Evolutionary conservation across 1,284 basidiomycete genomes (phyloP).

Genomic region (Irpex rosettiformis): DNA sequence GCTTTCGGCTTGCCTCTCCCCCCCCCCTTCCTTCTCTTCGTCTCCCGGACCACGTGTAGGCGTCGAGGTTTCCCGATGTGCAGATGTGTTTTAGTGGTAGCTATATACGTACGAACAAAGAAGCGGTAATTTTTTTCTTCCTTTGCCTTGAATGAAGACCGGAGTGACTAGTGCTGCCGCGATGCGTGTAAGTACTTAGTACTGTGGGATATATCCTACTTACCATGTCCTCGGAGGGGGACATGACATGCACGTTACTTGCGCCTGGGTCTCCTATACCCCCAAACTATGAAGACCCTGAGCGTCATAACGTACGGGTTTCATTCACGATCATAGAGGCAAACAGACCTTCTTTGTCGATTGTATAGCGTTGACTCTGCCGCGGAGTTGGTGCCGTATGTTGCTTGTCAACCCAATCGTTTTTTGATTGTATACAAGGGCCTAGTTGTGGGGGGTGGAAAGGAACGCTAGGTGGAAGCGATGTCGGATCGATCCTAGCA

Average conservation of each 20-base stretch:
- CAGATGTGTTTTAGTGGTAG: background rate
- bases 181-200: too few relatives aligned
- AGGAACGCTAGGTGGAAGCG: background rate
- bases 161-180: background rate
- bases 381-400: too few relatives aligned
- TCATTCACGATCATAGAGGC: too few relatives aligned
- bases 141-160: background rate
- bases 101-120: background rate
- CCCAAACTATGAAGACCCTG: background rate
- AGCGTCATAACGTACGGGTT: background rate
- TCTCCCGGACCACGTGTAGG: background rate
- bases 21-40: background rate
- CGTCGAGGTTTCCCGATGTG: background rate
- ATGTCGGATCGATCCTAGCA: background rate
- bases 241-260: too few relatives aligned
- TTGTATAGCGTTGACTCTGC: background rate
- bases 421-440: too few relatives aligned
- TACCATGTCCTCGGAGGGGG: too few relatives aligned
- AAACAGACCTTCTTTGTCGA: background rate
- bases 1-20: background rate
- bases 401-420: too few relatives aligned
- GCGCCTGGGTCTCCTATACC: background rate
- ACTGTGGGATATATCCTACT: too few relatives aligned
- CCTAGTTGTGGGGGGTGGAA: background rate
- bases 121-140: background rate